These are phyloP conservation scores for Alternaria hordeiaustralica DNA, from an alignment of 2,329 filamentous ascomycete species.

Conservation along the genomic window DNA sequence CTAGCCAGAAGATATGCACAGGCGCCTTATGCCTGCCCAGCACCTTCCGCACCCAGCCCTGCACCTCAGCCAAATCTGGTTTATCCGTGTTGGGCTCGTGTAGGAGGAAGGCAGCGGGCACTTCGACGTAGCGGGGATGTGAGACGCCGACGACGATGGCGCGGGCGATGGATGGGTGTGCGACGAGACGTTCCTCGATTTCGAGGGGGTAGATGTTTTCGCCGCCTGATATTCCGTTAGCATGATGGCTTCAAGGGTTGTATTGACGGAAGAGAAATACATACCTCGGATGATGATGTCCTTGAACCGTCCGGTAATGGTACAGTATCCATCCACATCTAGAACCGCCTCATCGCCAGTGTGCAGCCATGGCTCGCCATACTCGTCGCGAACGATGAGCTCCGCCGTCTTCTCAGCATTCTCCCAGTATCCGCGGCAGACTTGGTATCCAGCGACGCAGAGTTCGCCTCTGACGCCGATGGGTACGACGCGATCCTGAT, in stretches of 20 bases:
- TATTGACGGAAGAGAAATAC: not conserved
- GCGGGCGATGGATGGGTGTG: slow-evolving; percentile 66
- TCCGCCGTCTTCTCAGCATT: slow-evolving; percentile 78
- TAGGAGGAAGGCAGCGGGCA: slow-evolving; percentile 69
- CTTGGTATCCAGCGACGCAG: slow-evolving; percentile 78
- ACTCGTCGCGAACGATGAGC: slow-evolving; percentile 70
- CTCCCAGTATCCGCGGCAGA: slow-evolving; percentile 69
- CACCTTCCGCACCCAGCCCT: slow-evolving; percentile 47
- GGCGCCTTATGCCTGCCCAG: slow-evolving; percentile 62
- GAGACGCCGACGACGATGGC: slow-evolving; percentile 74
- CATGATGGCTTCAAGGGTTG: not conserved
- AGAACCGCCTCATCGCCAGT: slow-evolving; percentile 50
- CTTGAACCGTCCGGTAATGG: slow-evolving; percentile 78
- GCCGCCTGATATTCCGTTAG: slow-evolving; percentile 29
- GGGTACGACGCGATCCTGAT: slow-evolving; percentile 69
- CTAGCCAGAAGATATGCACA: slow-evolving; percentile 77
- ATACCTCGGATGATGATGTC: slow-evolving; percentile 77
- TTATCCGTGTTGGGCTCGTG: slow-evolving; percentile 30
- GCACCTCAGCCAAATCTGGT: slow-evolving; percentile 43
- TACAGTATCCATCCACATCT: slow-evolving; percentile 63
- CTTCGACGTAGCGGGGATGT: slow-evolving; percentile 75
- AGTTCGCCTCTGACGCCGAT: slow-evolving; percentile 74
- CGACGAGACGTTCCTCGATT: slow-evolving; percentile 74
- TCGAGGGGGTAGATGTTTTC: slow-evolving; percentile 68
- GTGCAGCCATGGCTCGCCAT: slow-evolving; percentile 55